These are phyloP conservation scores for Schwanniomyces polymorphus DNA, from an alignment of 805 yeast species.

Conservation along the genomic window DNA sequence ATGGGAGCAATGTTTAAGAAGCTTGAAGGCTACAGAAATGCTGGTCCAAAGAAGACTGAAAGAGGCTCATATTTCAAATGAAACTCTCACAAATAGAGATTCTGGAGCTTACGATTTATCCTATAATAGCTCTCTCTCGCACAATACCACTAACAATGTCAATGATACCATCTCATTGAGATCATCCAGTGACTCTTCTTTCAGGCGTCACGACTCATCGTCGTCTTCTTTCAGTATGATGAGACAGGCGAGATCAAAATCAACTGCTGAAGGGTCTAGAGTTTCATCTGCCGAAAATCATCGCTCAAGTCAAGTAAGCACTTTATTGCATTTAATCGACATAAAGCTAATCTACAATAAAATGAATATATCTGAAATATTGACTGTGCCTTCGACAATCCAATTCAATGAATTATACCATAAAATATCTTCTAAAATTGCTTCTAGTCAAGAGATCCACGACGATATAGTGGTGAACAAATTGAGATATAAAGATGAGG, in stretches of 20 bases:
- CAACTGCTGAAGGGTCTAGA: slow-evolving; percentile 15
- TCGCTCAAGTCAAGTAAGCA: not conserved
- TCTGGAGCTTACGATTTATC: slow-evolving; percentile 23
- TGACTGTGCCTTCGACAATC: slow-evolving; percentile 26
- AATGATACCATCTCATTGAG: slow-evolving; percentile 17
- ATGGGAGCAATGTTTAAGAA: slow-evolving; percentile 73
- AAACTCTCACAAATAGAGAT: slow-evolving; percentile 14
- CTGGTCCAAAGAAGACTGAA: slow-evolving; percentile 37
- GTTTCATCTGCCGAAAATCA: slow-evolving; percentile 5
- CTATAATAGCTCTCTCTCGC: slow-evolving; percentile 10
- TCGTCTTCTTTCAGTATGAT: slow-evolving; percentile 45
- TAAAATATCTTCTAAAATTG: slow-evolving; percentile 53
- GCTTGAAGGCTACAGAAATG: slow-evolving; percentile 44
- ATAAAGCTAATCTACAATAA: slow-evolving; percentile 35
- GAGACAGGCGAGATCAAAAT: slow-evolving; percentile 29
- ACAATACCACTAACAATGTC: slow-evolving; percentile 1
- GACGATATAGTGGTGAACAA: slow-evolving; percentile 52
- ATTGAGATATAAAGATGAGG: slow-evolving; percentile 88
- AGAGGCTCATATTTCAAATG: slow-evolving; percentile 30
- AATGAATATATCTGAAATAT: slow-evolving; percentile 24
- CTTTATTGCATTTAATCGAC: slow-evolving; percentile 6
- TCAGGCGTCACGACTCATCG: slow-evolving; percentile 42
- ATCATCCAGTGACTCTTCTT: slow-evolving; percentile 28
- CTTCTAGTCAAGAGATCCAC: slow-evolving; percentile 52
- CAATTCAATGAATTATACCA: slow-evolving; percentile 57